phyloP scores from a whole-genome alignment of 169 alveolate species.

The Eimeria necatrix region DNA sequence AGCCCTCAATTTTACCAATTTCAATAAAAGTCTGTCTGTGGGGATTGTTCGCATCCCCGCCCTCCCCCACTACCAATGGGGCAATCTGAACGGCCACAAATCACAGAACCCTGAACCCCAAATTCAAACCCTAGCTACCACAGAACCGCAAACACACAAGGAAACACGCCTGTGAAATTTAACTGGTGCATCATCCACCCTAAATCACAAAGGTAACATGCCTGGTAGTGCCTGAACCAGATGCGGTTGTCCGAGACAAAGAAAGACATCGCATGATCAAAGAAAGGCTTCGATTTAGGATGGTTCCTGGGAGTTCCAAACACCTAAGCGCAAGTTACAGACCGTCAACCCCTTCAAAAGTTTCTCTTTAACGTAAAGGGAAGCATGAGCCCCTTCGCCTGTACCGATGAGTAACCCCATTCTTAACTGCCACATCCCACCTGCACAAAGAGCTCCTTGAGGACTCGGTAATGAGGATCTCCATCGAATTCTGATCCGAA shows the following conservation, averaged over 20 bases:
- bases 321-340: constrained; percentile 83
- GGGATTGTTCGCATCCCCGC: constrained; percentile 84
- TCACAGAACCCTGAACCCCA: not conserved
- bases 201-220: not conserved
- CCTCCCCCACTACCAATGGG: constrained; percentile 79
- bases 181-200: not conserved
- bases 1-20: constrained; percentile 75
- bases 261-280: constrained; percentile 96
- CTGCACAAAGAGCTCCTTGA: constrained; percentile 86
- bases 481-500: constrained; percentile 78
- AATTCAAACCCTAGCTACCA: not conserved
- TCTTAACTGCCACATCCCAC: not conserved
- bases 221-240: constrained; percentile 94
- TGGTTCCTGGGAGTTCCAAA: constrained; percentile 97
- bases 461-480: constrained; percentile 80
- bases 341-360: no score
- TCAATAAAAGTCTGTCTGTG: constrained; percentile 89
- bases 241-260: constrained; percentile 90
- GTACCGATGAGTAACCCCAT: no score
- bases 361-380: no score
- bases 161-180: not conserved
- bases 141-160: not conserved
- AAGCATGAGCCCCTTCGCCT: no score
- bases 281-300: constrained; percentile 97
- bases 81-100: constrained; percentile 83